Evolutionary conservation across 2,329 filamentous ascomycete species (phyloP).

Genomic region (Sphaceloma murrayae): DNA sequence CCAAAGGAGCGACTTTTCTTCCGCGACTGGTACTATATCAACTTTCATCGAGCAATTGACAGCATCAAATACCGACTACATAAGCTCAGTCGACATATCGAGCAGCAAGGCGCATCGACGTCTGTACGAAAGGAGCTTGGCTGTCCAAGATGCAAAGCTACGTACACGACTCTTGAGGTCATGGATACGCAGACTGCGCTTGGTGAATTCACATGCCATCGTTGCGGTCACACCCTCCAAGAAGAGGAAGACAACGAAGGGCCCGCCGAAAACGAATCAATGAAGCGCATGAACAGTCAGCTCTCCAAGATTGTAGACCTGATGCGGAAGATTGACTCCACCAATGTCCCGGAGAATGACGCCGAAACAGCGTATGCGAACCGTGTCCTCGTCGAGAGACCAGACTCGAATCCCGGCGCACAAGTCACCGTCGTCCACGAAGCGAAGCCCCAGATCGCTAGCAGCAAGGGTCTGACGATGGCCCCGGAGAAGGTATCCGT

Average conservation of each 20-base stretch:
- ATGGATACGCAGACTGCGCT: slow-evolving; percentile 58
- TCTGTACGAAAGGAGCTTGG: slow-evolving; percentile 83
- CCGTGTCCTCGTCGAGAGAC: slow-evolving; percentile 55
- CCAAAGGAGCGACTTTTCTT: slow-evolving; percentile 29
- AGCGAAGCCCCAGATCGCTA: slow-evolving; percentile 26
- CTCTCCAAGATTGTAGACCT: slow-evolving; percentile 70
- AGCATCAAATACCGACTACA: slow-evolving; percentile 93
- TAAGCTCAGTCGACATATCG: slow-evolving; percentile 77
- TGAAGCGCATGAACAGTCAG: slow-evolving; percentile 65
- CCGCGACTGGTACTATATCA: slow-evolving; percentile 93
- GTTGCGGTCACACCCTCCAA: slow-evolving; percentile 57
- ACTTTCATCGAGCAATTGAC: slow-evolving; percentile 88
- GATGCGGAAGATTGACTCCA: slow-evolving; percentile 65
- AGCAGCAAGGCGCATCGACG: slow-evolving; percentile 68
- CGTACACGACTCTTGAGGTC: slow-evolving; percentile 86
- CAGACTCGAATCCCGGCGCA: slow-evolving; percentile 52
- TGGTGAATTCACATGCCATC: slow-evolving; percentile 65
- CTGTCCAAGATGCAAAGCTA: slow-evolving; percentile 68
- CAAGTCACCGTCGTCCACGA: slow-evolving; percentile 28
- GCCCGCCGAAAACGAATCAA: slow-evolving; percentile 47
- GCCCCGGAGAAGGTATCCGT: slow-evolving; percentile 30
- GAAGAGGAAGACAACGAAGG: slow-evolving; percentile 55
- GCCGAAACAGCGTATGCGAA: slow-evolving; percentile 60
- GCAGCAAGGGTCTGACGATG: slow-evolving; percentile 28
- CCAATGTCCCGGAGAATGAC: slow-evolving; percentile 60